Evolutionary conservation across 208 protist species (phyloP).

Genomic region (Trypanosomatidae sp.): DNA sequence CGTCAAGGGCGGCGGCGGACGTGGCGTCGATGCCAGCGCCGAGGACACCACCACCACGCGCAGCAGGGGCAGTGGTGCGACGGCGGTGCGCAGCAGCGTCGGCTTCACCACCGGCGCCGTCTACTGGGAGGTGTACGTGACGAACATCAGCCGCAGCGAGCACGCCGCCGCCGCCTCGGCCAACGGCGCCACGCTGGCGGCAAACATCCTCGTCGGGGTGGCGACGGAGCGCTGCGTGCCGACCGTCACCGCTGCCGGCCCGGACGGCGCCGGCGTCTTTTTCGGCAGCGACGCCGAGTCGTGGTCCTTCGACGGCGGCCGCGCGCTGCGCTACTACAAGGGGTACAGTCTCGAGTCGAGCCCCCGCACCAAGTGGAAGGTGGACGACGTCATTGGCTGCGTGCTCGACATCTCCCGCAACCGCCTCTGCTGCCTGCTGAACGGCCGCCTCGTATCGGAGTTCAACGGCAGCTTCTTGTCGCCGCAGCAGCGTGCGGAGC

Average conservation of each 20-base stretch:
- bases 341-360: conserved; percentile 66
- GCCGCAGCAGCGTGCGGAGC: conserved; percentile 13
- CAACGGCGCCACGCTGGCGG: conserved; percentile 4
- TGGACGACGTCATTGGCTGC: conserved; percentile 81
- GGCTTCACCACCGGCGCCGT: conserved; percentile 75
- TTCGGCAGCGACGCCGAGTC: conserved; percentile 74
- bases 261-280: conserved; percentile 14
- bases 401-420: conserved; percentile 74
- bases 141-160: conserved; percentile 37
- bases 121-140: conserved; percentile 89
- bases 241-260: neutral
- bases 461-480: conserved; percentile 49
- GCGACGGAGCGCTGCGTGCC: conserved; percentile 40
- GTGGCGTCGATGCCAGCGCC: neutral
- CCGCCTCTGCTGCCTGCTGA: conserved; percentile 62
- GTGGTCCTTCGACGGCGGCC: conserved; percentile 78
- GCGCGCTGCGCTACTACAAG: conserved; percentile 49
- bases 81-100: conserved; percentile 59
- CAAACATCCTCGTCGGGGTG: conserved; percentile 55
- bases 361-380: conserved; percentile 69
- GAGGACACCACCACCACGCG: conserved; percentile 6
- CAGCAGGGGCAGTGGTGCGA: conserved; percentile 25
- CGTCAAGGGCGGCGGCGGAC: conserved; percentile 16
- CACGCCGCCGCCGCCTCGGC: conserved; percentile 2
- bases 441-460: conserved; percentile 64